Percentiles rank a stretch among this genome's conserved stretches.
phyloP scores from a whole-genome alignment of 106 monocot species.

The Dendrobium nobile region DNA sequence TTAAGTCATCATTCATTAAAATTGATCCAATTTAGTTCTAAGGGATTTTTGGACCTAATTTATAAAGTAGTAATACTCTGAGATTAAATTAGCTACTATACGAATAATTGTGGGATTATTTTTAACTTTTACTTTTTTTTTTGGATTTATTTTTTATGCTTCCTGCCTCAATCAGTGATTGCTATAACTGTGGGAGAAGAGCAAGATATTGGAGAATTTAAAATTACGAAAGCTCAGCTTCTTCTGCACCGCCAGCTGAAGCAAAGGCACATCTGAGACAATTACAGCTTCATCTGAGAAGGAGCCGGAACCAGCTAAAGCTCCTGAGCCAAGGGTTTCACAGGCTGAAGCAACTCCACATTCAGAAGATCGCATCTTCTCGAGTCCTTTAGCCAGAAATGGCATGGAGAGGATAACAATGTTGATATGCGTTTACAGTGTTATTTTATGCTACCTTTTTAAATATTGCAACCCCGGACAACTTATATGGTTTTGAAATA shows the following conservation, averaged over 20 bases:
- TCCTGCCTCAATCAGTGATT: constrained; percentile 39
- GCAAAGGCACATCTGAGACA: constrained; percentile 30
- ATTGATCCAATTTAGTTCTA: too few relatives aligned
- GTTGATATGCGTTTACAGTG: constrained; percentile 24
- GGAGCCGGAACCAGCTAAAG: constrained; percentile 24
- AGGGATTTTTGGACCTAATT: too few relatives aligned
- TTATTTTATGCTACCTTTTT: not conserved
- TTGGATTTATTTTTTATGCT: not conserved
- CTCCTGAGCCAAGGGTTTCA: constrained; percentile 34
- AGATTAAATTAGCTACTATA: too few relatives aligned
- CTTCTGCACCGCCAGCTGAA: constrained; percentile 36
- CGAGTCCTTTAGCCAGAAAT: constrained; percentile 91
- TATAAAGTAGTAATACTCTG: too few relatives aligned
- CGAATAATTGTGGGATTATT: too few relatives aligned
- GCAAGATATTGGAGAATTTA: constrained; percentile 70
- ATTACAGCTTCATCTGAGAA: constrained; percentile 24
- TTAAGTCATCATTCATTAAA: too few relatives aligned
- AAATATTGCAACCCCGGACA: not conserved
- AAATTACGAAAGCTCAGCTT: constrained; percentile 56
- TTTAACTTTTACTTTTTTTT: not conserved
- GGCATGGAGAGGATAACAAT: constrained; percentile 90
- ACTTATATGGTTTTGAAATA: not conserved
- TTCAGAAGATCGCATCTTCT: constrained; percentile 63
- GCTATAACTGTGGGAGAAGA: constrained; percentile 92
- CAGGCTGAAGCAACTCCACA: constrained; percentile 30